Evolutionary conservation across 768 basidiomycete genomes (phyloP).

Genomic region (Lactifluus echinatus): DNA sequence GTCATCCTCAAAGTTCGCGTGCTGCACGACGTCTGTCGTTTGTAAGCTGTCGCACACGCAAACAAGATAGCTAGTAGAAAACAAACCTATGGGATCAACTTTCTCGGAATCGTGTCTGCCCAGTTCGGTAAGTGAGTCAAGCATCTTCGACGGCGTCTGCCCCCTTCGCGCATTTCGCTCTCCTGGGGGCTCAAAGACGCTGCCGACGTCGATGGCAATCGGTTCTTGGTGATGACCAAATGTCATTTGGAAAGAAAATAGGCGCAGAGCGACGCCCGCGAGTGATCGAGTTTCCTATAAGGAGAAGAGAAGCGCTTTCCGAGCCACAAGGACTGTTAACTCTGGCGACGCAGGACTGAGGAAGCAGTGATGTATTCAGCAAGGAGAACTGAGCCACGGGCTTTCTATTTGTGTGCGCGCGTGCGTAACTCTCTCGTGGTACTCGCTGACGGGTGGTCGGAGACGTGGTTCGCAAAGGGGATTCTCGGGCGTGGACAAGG

Average conservation of each 20-base stretch:
- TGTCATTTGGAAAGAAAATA: no score
- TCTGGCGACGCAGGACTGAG: not conserved
- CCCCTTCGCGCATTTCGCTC: slow-evolving; percentile 26
- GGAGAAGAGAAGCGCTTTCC: not conserved
- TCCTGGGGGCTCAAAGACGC: slow-evolving; percentile 1
- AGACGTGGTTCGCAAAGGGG: not conserved
- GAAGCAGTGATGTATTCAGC: not conserved
- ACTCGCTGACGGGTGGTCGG: not conserved
- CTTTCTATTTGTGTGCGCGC: not conserved
- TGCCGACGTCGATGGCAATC: slow-evolving; percentile 3
- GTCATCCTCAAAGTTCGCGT: slow-evolving; percentile 54
- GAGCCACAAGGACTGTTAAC: not conserved
- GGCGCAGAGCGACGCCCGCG: no score
- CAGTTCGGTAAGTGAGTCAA: slow-evolving; percentile 40
- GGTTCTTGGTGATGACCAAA: not conserved
- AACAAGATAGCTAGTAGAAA: not conserved
- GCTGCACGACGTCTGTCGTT: slow-evolving; percentile 25
- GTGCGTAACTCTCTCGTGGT: slow-evolving; percentile 3
- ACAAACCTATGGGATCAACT: slow-evolving; percentile 26
- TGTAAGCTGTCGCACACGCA: not conserved
- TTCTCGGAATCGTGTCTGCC: slow-evolving; percentile 30
- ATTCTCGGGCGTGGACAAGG: not conserved
- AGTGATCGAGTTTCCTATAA: not conserved
- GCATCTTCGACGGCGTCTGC: slow-evolving; percentile 39
- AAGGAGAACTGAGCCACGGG: not conserved